These are phyloP conservation scores for Globisporangium mamillatum DNA, from an alignment of 352 stramenopile genomes.

Conservation along the genomic window DNA sequence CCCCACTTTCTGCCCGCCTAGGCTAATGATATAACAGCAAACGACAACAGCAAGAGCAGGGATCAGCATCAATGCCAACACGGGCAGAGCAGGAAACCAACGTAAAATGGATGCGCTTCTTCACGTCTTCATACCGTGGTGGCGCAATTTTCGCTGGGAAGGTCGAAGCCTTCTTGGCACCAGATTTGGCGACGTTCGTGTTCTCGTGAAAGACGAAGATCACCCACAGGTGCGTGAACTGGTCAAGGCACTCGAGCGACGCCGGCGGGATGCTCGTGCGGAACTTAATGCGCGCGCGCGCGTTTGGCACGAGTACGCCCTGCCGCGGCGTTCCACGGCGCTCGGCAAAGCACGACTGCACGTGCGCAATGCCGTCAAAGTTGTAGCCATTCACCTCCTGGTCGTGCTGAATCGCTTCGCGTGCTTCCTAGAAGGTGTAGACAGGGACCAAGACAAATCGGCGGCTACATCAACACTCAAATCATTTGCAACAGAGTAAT, in stretches of 20 bases:
- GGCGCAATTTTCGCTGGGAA: constrained; percentile 82
- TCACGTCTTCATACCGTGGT: constrained; percentile 26
- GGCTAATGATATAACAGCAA: constrained; percentile 20
- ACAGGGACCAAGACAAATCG: background rate
- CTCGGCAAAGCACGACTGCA: constrained; percentile 85
- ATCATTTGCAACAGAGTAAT: background rate
- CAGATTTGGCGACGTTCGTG: constrained; percentile 68
- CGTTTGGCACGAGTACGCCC: constrained; percentile 62
- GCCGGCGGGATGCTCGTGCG: constrained; percentile 67
- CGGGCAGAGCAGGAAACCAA: background rate
- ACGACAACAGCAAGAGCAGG: background rate
- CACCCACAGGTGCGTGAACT: constrained; percentile 90
- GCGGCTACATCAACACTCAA: background rate
- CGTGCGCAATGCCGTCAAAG: constrained; percentile 65
- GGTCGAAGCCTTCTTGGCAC: constrained; percentile 44
- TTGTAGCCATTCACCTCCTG: constrained; percentile 63
- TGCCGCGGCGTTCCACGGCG: constrained; percentile 85
- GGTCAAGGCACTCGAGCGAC: constrained; percentile 74
- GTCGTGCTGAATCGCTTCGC: constrained; percentile 61
- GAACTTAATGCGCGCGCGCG: constrained; percentile 72
- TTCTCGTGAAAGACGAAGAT: constrained; percentile 92
- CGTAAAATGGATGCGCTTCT: background rate
- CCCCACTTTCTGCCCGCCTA: constrained; percentile 85
- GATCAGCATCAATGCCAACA: background rate
- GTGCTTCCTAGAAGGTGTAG: constrained; percentile 30